These are phyloP conservation scores for Pistacia integerrima DNA, from an alignment of 345 rosid genomes.

Conservation along the genomic window DNA sequence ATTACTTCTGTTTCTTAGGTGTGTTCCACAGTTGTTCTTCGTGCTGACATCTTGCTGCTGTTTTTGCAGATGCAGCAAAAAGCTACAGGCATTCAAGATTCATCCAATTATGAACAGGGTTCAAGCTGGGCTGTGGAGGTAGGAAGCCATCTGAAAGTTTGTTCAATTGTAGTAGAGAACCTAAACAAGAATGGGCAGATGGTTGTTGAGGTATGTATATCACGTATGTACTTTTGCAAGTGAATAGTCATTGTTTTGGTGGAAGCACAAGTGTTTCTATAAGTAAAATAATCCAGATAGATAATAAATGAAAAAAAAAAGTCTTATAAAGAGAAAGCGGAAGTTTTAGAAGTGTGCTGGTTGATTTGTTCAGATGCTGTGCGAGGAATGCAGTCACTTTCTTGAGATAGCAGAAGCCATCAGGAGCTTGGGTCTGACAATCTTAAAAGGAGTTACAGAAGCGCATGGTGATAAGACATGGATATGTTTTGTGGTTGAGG, in stretches of 20 bases:
- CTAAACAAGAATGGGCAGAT: conserved; percentile 79
- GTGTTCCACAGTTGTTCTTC: not conserved
- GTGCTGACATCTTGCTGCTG: conserved; percentile 7
- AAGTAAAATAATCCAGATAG: not conserved
- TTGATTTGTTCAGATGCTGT: conserved; percentile 71
- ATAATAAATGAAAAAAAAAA: not conserved
- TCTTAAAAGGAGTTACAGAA: conserved; percentile 86
- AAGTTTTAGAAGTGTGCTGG: conserved; percentile 16
- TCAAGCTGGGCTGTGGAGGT: conserved; percentile 88
- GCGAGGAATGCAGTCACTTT: conserved; percentile 88
- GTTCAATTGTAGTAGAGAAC: conserved; percentile 91
- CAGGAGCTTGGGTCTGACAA: conserved; percentile 77
- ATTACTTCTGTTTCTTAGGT: not conserved
- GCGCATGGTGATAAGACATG: conserved; percentile 76
- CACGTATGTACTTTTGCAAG: not conserved
- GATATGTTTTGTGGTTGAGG: conserved; percentile 95
- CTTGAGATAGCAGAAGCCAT: conserved; percentile 95
- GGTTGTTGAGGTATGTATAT: conserved; percentile 74
- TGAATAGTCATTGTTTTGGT: conserved; percentile 9
- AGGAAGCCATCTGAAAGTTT: conserved; percentile 88
- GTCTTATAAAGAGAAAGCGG: conserved; percentile 1
- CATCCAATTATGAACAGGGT: conserved; percentile 53
- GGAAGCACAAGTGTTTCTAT: not conserved
- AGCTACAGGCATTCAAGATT: conserved; percentile 42
- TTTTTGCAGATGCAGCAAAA: conserved; percentile 64